Evolutionary conservation across 139 green algal species (phyloP), one percentile per base, ranked within the genome.

Genomic region (Spirogloea muscicola): DNA sequence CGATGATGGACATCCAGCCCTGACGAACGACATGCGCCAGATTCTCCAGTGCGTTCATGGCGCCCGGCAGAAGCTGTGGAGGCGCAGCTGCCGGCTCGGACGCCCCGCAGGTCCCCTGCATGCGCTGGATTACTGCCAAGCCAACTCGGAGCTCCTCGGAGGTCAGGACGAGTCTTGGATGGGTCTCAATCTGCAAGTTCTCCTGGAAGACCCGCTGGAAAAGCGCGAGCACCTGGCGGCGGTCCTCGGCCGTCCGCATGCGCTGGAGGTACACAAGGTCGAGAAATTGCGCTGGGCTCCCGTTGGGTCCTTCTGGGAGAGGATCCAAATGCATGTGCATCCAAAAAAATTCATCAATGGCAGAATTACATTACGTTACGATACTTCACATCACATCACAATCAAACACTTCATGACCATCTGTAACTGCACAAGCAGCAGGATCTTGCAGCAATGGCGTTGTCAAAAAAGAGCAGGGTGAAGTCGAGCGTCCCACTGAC

Each of bases 201-300:
- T 43, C 13, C 37, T 84, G 84, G 83, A 89, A 93, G 4, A 84
- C 77, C 0, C 58, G 18, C 0, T 48, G 58, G 34, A 91, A 90
- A 33, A 91, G 63, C 0, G 58, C n/a, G 1, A 33, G 3, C 3
- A 89, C 84, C 21, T 84, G 74, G 6, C 27, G 72, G 10, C 91
- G 82, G 75, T 97, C 93, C 0, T 58, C 72, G 0, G 62, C 6
- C 0, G 88, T 91, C 31, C 93, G 87, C 79, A 97, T 72, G 18
- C 93, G 87, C 73, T 93, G 86, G 36, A 86, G 29, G 48, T 96
- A 94, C 57, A 97, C 75, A 27, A 77, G 18, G 31, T 77, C 69
- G 36, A 81, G 33, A 41, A 58, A 77, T 41, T 29, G 33, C 25
- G 64, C 74, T 9, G 74, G 64, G 16, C 66, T 33, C 67, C n/a